Evolutionary conservation across 2,329 filamentous ascomycete genomes (phyloP), one percentile per base, ranked within the genome.

Genomic region (Fusarium austroafricanum): DNA sequence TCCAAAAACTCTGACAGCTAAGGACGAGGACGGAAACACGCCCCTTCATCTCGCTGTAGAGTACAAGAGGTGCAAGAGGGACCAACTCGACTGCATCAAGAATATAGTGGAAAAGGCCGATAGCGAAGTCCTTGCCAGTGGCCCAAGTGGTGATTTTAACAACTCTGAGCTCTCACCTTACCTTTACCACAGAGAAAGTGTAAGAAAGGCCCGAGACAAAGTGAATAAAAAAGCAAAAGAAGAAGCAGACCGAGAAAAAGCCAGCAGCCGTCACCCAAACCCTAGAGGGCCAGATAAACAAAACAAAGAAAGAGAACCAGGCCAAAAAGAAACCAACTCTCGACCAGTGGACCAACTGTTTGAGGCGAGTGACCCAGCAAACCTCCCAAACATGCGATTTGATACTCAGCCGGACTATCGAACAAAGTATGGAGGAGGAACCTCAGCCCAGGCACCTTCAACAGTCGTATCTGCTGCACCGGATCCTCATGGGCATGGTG

Each of bases 41-140:
- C 70, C 68, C 11, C 61, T 73, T 12, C 71, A 73, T 46, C 65
- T 72, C 14, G 70, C 70, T 10, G 70, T 72, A 23, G 60, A 70
- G 39, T 71, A 68, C 37, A 62, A 70, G 12, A 69, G 67, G 14
- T 67, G 63, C n/a, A 70, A 51, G 28, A 42, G 59, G 26, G 68
- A 67, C 6, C 71, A 73, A 21, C 35, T 71, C 3, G 43, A 50
- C 10, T 58, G 71, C 14, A 51, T 73, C 38, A 38, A 63, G 11
- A 53, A 29, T 2, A 68, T 73, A 15, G 47, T 73, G 11, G 42
- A 42, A 6, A 68, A 65, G 14, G 55, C 67, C 37, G 71, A 73
- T 29, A 21, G 29, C 10, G 56, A 43, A 4, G 38, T 70, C 5
- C 54, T 55, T 2, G 43, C 29, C 3, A 39, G 23, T 33, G 31